Base-by-base conservation (phyloP, 2,329 filamentous ascomycete species). In the Stagonosporopsis tanaceti region DNA sequence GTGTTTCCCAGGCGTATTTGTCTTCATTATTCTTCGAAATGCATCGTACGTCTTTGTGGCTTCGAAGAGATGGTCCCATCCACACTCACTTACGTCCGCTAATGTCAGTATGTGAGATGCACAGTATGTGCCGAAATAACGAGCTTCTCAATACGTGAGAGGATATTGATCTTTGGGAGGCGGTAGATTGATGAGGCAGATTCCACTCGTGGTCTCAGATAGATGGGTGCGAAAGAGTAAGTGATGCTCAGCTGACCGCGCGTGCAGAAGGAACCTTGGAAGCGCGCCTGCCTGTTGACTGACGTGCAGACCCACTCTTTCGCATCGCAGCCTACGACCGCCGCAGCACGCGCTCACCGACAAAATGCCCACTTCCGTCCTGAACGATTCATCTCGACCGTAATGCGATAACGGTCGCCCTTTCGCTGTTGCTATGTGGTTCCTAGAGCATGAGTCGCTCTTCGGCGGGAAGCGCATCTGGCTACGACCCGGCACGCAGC, bases 401-500 rank as follows among this genome's bases (percentile, higher is more conserved):
- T 61, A 37, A 44, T 46, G 40, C 56, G 40, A 50, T 47, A 5
- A 39, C 14, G 11, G 6, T n/a, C 35, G 15, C 28, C 12, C 7
- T 30, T n/a, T 6, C 15, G 17, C 38, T 6, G n/a, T 28, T 24
- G 20, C 38, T 8, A 85, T 85, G 82, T 84, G 82, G 82, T 74
- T 83, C 24, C 72, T 84, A 17, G 80, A 88, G 66, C 85, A 83
- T 67, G 80, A 84, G 38, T 79, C 84, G 57, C 78, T 82, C 50
- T 84, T 87, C 53, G 78, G 80, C 55, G 81, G 82, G 59, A 91
- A 87, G 76, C 87, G 86, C 68, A 81, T 93, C 65, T 97, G 93
- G 93, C 83, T 97, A 60, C 87, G 89, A 56, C 93, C 93, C 2
- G 93, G 93, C 47, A 92, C 92, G 73, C 87, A 86, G 67, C 94